Evolutionary conservation across 208 protist species (phyloP), one percentile per base, ranked within the genome.

Genomic region (Blastocrithidia nonstop): DNA sequence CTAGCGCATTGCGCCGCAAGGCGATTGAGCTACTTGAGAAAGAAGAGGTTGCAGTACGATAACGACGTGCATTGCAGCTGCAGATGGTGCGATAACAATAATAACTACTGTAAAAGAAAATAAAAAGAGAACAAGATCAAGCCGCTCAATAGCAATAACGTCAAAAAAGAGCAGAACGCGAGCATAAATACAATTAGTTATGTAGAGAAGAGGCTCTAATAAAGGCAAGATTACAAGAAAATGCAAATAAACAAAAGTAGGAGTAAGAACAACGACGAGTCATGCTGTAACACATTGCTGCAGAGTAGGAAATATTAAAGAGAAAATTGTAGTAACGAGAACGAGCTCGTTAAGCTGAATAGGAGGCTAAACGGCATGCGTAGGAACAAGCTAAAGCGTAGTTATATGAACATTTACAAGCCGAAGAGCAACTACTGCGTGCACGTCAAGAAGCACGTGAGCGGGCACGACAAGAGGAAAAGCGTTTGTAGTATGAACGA

Each of bases 1-100:
- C 55, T n/a, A 56, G 41, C n/a, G 36, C 42, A 40, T 50, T 85
- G 42, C 65, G 81, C 1, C 66, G 36, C 9, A 70, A 78, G 43
- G 75, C 75, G 6, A 90, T 86, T 40, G 50, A 46, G 16, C 75
- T 90, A 70, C 69, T 86, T 6, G 72, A 78, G 53, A 57, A 58
- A 6, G 69, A 90, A 46, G 64, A 90, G 51, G 53, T 50, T 9
- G 46, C 52, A 32, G 54, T 76, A 37, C 60, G 58, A 29, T 49
- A 29, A 6, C 57, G 61, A 16, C 54, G 70, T 7, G 69, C 76
- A 36, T 19, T 45, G 46, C 57, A 72, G 46, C 31, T 54, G 24
- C 51, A 51, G n/a, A 48, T 57, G 26, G 59, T 59, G 46, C 54
- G 61, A 33, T 63, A 75, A 36, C 54, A 47, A 57, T 52, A 60